Percentiles rank a stretch among this genome's conserved stretches.
phyloP scores from a whole-genome alignment of 164 flowering plant genomes.

The Annona cherimola region DNA sequence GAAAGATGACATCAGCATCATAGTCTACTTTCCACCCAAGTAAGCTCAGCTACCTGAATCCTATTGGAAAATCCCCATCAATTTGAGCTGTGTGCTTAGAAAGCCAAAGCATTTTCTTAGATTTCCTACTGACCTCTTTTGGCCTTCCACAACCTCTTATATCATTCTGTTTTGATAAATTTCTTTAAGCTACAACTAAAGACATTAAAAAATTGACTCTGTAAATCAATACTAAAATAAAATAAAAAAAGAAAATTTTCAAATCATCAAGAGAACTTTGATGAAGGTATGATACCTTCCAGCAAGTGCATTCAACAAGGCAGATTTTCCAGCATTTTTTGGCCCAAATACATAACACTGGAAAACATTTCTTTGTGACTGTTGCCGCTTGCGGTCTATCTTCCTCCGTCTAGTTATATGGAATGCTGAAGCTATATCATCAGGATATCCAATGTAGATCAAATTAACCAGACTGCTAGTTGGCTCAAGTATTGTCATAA shows the following conservation, averaged over 20 bases:
- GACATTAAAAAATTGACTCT: background rate
- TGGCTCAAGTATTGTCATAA: slow-evolving; percentile 88
- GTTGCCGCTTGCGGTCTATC: slow-evolving; percentile 75
- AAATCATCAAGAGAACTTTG: background rate
- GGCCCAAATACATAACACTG: slow-evolving; percentile 99
- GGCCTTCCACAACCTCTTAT: no score
- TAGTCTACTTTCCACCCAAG: background rate
- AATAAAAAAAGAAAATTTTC: background rate
- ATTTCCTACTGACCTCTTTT: no score
- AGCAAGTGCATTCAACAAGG: slow-evolving; percentile 65
- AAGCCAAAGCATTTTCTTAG: no score
- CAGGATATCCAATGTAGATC: slow-evolving; percentile 75
- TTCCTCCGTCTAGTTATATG: slow-evolving; percentile 69
- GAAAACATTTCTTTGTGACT: slow-evolving; percentile 76
- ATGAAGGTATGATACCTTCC: slow-evolving; percentile 54
- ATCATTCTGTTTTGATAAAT: no score
- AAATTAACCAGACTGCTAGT: slow-evolving; percentile 59
- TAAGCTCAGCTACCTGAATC: no score
- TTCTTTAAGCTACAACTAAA: background rate
- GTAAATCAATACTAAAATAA: background rate
- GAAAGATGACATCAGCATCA: background rate
- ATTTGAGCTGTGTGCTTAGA: no score
- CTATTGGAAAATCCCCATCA: no score
- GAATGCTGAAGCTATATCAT: slow-evolving; percentile 68
- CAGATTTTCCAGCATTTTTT: slow-evolving; percentile 75